A percentile compares a stretch with the other conserved stretches of the same genome.
These are phyloP conservation scores for Hypoxylon lenormandii DNA, from an alignment of 495 filamentous ascomycete genomes.

Conservation along the genomic window DNA sequence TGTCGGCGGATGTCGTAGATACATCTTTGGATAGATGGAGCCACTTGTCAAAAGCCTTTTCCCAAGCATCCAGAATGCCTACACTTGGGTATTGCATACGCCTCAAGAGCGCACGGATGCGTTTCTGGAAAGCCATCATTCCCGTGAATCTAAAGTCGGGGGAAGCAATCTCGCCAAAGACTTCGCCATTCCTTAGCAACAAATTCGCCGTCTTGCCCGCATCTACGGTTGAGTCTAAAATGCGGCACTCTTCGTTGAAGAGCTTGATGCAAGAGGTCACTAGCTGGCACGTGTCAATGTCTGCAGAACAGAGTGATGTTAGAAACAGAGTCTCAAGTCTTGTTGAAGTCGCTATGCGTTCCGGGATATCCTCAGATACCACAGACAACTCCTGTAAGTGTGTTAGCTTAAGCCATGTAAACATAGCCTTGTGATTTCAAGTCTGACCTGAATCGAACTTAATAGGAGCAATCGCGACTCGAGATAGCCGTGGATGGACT, in stretches of 20 bases:
- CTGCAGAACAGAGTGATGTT: constrained; percentile 70
- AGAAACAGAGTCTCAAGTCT: constrained; percentile 71
- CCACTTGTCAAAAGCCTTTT: constrained; percentile 71
- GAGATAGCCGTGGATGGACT: constrained; percentile 65
- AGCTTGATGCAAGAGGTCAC: constrained; percentile 72
- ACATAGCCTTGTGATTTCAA: neutral
- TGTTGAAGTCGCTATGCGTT: constrained; percentile 60
- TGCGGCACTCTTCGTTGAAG: constrained; percentile 69
- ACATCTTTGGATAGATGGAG: constrained; percentile 69
- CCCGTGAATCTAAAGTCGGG: constrained; percentile 73
- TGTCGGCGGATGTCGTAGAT: constrained; percentile 60
- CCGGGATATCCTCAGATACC: constrained; percentile 62
- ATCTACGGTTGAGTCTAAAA: constrained; percentile 64
- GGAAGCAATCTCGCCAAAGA: constrained; percentile 71
- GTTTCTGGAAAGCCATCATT: constrained; percentile 73
- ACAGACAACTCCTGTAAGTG: constrained; percentile 59
- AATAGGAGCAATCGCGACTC: constrained; percentile 63
- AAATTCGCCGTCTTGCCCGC: constrained; percentile 62
- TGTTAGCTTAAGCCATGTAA: constrained; percentile 27
- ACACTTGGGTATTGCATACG: constrained; percentile 70
- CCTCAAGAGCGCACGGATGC: constrained; percentile 66
- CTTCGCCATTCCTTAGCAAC: constrained; percentile 69
- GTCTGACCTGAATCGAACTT: constrained; percentile 59
- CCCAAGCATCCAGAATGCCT: constrained; percentile 73
- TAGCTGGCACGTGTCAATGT: constrained; percentile 71